phyloP scores from a whole-genome alignment of 2,329 filamentous ascomycete species.

The Hypomyces rosellus region DNA sequence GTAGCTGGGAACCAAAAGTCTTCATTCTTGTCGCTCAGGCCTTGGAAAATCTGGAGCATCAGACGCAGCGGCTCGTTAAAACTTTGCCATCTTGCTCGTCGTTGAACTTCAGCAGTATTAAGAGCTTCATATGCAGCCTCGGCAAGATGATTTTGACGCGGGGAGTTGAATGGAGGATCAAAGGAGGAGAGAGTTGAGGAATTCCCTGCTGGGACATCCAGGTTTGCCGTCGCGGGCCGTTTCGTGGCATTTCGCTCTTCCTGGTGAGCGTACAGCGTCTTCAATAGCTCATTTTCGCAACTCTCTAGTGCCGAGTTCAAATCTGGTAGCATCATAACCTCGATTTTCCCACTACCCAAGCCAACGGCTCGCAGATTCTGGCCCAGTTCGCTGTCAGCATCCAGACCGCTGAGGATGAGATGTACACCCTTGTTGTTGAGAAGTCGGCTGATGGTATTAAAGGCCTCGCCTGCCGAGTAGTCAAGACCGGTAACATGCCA shows the following conservation, averaged over 20 bases:
- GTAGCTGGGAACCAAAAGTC: conserved; percentile 89
- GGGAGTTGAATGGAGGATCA: conserved; percentile 60
- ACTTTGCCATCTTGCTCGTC: conserved; percentile 66
- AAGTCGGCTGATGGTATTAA: conserved; percentile 84
- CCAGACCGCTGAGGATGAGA: conserved; percentile 76
- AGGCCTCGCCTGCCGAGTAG: conserved; percentile 93
- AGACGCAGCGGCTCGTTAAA: conserved; percentile 88
- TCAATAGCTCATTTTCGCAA: conserved; percentile 90
- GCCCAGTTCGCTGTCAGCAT: conserved; percentile 68
- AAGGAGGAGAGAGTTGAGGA: conserved; percentile 29
- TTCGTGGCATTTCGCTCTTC: conserved; percentile 49
- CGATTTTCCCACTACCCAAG: conserved; percentile 64
- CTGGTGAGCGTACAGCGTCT: conserved; percentile 66
- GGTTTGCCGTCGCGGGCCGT: conserved; percentile 35
- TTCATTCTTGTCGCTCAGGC: conserved; percentile 76
- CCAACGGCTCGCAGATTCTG: conserved; percentile 77
- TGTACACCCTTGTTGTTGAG: conserved; percentile 70
- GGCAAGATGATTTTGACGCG: conserved; percentile 69
- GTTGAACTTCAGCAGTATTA: conserved; percentile 54
- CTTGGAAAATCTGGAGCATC: conserved; percentile 92
- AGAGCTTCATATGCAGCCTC: conserved; percentile 73
- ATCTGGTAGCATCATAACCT: conserved; percentile 76
- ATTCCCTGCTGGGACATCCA: conserved; percentile 41
- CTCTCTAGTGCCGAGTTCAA: conserved; percentile 90
- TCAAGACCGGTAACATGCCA: conserved; percentile 87